Evolutionary conservation across 176 grass and related monocot species (phyloP).

Genomic region (Puya raimondii): DNA sequence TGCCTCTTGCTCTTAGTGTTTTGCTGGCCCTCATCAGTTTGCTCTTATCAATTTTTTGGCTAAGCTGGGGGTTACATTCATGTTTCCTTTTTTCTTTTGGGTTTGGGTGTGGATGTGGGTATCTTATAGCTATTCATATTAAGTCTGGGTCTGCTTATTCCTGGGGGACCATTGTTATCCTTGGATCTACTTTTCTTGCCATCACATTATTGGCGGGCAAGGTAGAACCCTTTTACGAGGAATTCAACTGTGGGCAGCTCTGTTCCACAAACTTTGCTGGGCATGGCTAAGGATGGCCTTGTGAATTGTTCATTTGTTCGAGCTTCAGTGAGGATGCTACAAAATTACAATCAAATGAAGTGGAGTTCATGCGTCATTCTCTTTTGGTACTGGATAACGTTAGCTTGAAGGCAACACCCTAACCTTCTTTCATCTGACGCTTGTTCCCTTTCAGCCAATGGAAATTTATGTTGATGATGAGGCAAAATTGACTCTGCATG

Average conservation of each 20-base stretch:
- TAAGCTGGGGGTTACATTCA: not conserved
- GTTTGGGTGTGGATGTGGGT: not conserved
- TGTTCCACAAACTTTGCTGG: conserved; percentile 19
- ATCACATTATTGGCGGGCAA: conserved; percentile 1
- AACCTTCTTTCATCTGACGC: conserved; percentile 77
- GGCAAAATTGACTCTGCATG: conserved; percentile 96
- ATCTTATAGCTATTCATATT: not conserved
- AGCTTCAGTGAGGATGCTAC: conserved; percentile 23
- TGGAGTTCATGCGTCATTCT: conserved; percentile 38
- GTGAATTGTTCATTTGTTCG: conserved; percentile 23
- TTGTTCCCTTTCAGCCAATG: conserved; percentile 98
- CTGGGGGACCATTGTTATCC: not conserved
- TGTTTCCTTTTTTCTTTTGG: not conserved
- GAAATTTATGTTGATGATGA: conserved; percentile 99
- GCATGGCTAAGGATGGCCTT: not conserved
- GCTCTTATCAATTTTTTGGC: not conserved
- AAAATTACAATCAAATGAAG: conserved; percentile 10
- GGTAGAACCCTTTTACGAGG: conserved; percentile 11
- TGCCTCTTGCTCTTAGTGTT: not conserved
- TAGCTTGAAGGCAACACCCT: conserved; percentile 55
- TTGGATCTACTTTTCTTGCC: conserved; percentile 1
- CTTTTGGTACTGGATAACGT: conserved; percentile 44
- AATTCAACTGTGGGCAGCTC: conserved; percentile 20
- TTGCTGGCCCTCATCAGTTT: not conserved
- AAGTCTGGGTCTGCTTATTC: not conserved